phyloP scores from a whole-genome alignment of 208 protist genomes.

The Wallacemonas sp. region DNA sequence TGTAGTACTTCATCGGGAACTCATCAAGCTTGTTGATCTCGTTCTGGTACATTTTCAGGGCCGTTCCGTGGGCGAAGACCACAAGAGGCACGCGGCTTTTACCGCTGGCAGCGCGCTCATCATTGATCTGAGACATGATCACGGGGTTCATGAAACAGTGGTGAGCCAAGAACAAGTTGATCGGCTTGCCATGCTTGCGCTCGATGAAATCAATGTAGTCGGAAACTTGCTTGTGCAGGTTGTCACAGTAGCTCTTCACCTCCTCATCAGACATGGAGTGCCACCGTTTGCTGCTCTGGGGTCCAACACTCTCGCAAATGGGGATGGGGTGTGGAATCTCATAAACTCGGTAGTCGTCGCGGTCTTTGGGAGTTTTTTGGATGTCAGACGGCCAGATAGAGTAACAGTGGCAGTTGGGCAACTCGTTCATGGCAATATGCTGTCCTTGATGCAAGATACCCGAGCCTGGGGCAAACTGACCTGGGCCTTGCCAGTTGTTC shows the following conservation, averaged over 20 bases:
- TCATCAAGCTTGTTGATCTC: conserved; percentile 60
- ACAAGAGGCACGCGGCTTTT: conserved; percentile 48
- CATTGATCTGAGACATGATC: conserved; percentile 67
- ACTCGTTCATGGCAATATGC: conserved; percentile 58
- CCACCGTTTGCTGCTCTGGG: conserved; percentile 72
- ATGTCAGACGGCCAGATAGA: conserved; percentile 76
- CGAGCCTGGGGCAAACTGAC: conserved; percentile 72
- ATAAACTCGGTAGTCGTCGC: conserved; percentile 71
- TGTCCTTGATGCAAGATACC: conserved; percentile 80
- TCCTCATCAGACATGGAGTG: conserved; percentile 72
- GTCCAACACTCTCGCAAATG: conserved; percentile 76
- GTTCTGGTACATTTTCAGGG: conserved; percentile 83
- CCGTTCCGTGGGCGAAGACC: conserved; percentile 74
- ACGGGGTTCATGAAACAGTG: conserved; percentile 83
- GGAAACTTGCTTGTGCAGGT: conserved; percentile 35
- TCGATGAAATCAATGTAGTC: conserved; percentile 74
- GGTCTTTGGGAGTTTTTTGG: conserved; percentile 49
- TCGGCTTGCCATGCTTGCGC: conserved; percentile 46
- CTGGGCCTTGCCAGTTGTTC: conserved; percentile 75
- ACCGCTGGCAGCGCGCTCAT: conserved; percentile 30
- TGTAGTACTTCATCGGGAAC: conserved; percentile 76
- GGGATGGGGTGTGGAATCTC: conserved; percentile 74
- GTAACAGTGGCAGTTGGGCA: conserved; percentile 51
- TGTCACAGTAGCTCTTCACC: conserved; percentile 47
- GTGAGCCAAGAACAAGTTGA: conserved; percentile 72